These are phyloP conservation scores for Endotrypanum monterogeii DNA, from an alignment of 208 protist species.

Conservation along the genomic window DNA sequence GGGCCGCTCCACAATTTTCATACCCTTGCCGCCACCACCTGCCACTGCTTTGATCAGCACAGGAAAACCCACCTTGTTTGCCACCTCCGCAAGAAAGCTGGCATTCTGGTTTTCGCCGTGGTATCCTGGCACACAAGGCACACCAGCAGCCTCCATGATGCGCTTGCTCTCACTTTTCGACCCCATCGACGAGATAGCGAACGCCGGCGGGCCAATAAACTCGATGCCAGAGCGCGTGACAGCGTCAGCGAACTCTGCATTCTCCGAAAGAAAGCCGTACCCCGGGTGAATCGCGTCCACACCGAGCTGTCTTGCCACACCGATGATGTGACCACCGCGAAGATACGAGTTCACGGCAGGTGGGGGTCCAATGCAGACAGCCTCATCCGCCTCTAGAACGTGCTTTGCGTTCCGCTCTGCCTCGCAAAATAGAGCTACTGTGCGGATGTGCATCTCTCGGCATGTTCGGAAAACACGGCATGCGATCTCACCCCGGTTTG, in stretches of 20 bases:
- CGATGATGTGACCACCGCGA: conserved; percentile 88
- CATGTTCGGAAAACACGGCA: conserved; percentile 95
- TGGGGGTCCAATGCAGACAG: conserved; percentile 65
- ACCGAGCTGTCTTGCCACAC: conserved; percentile 75
- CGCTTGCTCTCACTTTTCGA: conserved; percentile 92
- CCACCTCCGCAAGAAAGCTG: conserved; percentile 32
- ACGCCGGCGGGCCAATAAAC: conserved; percentile 95
- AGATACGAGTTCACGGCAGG: conserved; percentile 88
- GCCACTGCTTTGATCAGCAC: conserved; percentile 97
- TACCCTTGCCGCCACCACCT: conserved; percentile 58
- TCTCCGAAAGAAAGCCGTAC: conserved; percentile 98
- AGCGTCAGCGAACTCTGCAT: conserved; percentile 84
- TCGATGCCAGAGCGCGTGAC: conserved; percentile 73
- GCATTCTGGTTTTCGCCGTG: conserved; percentile 41
- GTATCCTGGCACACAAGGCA: conserved; percentile 35
- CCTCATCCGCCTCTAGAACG: conserved; percentile 89
- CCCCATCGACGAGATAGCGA: conserved; percentile 94
- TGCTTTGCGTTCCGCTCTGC: conserved; percentile 93
- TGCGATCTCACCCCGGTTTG: conserved; percentile 98
- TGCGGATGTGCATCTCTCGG: conserved; percentile 91
- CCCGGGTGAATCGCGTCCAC: conserved; percentile 96
- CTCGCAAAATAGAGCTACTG: conserved; percentile 96
- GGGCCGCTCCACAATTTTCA: conserved; percentile 88
- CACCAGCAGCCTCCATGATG: conserved; percentile 78
- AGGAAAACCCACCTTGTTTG: conserved; percentile 89